Base-by-base conservation (phyloP, 2,329 filamentous ascomycete species). In the Fusarium continuum region DNA sequence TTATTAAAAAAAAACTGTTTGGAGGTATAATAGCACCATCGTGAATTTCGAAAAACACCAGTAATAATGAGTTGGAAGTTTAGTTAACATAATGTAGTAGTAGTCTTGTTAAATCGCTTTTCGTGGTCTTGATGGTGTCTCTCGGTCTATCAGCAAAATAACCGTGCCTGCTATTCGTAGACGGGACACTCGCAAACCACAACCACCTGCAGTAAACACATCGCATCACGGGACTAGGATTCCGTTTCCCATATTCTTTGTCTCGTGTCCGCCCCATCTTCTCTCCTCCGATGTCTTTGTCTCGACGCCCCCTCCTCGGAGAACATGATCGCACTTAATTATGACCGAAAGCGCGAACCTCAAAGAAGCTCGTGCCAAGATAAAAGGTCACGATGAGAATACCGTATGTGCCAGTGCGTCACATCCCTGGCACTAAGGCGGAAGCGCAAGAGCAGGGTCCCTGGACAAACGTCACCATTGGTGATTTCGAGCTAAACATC, bases 331-430 rank as follows among this genome's bases (percentile, higher is more conserved):
- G 39, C 35, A 20, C 36, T 45, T 31, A 19, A 61, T 25, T 32
- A 34, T 16, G 8, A 20, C 35, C 32, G 61, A 58, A 65, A 53
- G 52, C 48, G 50, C 50, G 43, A 54, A 55, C 14, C 44, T 26
- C 34, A 52, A 40, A 38, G 36, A 59, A 53, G 51, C 53, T 41
- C 44, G 35, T 53, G 48, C 60, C 43, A 54, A 54, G 28, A 29
- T 39, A 22, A 41, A 34, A 63, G 38, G 55, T 53, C 54, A 55
- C 41, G 57, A 59, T 55, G 54, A 38, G 31, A 44, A 60, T 40
- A 36, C 10, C 26, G 16, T 16, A 41, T 43, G 40, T 39, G 17
- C 35, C 47, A 52, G 46, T 56, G 44, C 51, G 61, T 64, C 67
- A 53, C 56, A 50, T 46, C 44, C 52, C 61, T 56, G 36, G 35